Evolutionary conservation across 1,284 basidiomycete species (phyloP).

Genomic region (Austropuccinia psidii): DNA sequence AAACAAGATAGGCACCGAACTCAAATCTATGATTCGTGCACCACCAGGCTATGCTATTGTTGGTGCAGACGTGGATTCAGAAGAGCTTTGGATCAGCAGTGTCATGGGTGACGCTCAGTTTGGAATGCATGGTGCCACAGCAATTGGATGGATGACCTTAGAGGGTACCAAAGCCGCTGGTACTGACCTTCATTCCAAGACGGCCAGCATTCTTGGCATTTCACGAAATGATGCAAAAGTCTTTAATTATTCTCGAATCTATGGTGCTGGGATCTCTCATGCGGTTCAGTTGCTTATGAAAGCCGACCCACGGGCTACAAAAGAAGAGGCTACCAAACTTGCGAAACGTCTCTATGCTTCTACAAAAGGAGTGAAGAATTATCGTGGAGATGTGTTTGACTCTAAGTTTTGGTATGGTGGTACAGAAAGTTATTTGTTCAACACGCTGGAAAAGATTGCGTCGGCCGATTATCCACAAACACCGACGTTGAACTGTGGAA

Average conservation of each 20-base stretch:
- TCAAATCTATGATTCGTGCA: constrained; percentile 94
- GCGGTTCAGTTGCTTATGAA: constrained; percentile 83
- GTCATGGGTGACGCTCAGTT: constrained; percentile 99
- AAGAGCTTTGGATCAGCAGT: constrained; percentile 98
- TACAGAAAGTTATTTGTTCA: constrained; percentile 96
- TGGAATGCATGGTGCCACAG: constrained; percentile 90
- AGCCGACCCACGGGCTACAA: constrained; percentile 69
- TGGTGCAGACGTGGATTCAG: constrained; percentile 96
- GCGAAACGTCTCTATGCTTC: constrained; percentile 82
- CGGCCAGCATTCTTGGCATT: constrained; percentile 84
- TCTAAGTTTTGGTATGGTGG: constrained; percentile 94
- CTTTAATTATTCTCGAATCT: constrained; percentile 98
- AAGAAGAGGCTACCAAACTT: constrained; percentile 67
- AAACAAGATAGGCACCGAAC: constrained; percentile 92
- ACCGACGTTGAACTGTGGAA: constrained; percentile 85
- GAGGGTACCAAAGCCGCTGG: constrained; percentile 96
- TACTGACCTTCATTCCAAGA: constrained; percentile 95
- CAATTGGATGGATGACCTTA: constrained; percentile 98
- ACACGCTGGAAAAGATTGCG: constrained; percentile 94
- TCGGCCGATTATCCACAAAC: constrained; percentile 77
- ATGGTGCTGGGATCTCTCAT: constrained; percentile 93
- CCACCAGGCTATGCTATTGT: constrained; percentile 90
- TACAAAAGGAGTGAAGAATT: constrained; percentile 80
- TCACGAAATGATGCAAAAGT: constrained; percentile 94
- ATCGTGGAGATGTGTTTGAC: constrained; percentile 44